These are phyloP conservation scores for Fragaria ananassa DNA, from an alignment of 306 rosid species.

Conservation along the genomic window DNA sequence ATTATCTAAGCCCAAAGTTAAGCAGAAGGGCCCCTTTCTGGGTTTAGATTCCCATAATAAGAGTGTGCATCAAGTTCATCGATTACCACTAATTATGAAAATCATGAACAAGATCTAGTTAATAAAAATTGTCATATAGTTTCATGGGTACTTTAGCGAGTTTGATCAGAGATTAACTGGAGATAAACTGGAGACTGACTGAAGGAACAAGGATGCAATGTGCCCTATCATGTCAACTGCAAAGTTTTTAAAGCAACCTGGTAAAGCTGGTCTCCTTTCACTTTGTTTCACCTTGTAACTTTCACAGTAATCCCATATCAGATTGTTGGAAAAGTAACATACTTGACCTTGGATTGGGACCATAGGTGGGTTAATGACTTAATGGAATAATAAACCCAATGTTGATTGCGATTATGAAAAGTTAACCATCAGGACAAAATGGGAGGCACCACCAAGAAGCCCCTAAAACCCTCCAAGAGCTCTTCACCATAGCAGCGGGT, in stretches of 20 bases:
- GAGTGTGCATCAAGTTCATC: neutral
- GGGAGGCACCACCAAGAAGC: neutral
- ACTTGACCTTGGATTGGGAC: neutral
- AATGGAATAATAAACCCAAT: neutral
- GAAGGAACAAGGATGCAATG: neutral
- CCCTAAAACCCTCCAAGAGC: neutral
- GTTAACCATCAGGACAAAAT: neutral
- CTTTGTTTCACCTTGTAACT: neutral
- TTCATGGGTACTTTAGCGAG: neutral
- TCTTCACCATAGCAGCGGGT: neutral
- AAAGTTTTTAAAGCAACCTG: neutral
- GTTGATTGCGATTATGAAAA: neutral
- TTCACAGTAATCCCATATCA: neutral
- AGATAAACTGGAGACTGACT: neutral
- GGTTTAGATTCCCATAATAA: conserved; percentile 2
- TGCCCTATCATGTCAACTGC: conserved; percentile 2
- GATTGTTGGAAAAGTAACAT: neutral
- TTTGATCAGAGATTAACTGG: neutral
- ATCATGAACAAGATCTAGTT: neutral
- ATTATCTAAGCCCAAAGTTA: conserved; percentile 45
- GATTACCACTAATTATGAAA: neutral
- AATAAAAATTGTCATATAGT: neutral
- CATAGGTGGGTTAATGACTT: neutral
- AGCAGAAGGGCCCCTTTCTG: conserved; percentile 31
- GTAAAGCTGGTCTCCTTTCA: neutral